These are phyloP conservation scores for Colletotrichum sp. DNA, from an alignment of 2,329 filamentous ascomycete genomes.

Conservation along the genomic window DNA sequence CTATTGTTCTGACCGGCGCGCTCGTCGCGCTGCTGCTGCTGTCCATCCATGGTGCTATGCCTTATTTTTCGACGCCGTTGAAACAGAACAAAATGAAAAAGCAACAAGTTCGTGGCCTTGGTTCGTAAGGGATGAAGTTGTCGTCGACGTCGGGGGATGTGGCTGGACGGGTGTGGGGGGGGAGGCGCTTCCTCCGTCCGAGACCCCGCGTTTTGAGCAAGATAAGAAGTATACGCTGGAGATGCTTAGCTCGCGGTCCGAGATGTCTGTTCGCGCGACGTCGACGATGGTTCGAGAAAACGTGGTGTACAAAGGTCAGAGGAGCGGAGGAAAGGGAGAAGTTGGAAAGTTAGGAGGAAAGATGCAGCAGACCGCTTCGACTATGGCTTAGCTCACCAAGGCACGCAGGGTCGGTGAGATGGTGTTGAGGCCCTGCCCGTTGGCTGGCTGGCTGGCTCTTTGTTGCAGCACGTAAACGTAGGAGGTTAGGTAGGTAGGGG, in stretches of 20 bases:
- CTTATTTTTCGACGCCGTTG: not conserved
- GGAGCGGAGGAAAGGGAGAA: not conserved
- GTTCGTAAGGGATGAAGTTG: not conserved
- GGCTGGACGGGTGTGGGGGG: conserved; percentile 14
- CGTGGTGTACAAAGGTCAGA: not conserved
- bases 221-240: conserved; percentile 16
- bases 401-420: conserved; percentile 19
- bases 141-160: conserved; percentile 3
- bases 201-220: conserved; percentile 20
- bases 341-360: not conserved
- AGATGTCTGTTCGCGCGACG: conserved; percentile 19
- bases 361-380: conserved; percentile 13
- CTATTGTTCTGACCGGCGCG: conserved; percentile 27
- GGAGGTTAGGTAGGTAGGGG: not conserved
- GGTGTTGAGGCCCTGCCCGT: conserved; percentile 18
- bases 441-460: conserved; percentile 12
- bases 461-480: conserved; percentile 3
- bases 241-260: conserved; percentile 14
- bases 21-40: conserved; percentile 19
- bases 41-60: conserved; percentile 13
- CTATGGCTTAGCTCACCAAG: conserved; percentile 12
- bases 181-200: conserved; percentile 14
- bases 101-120: not conserved
- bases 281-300: conserved; percentile 1
- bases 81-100: not conserved